Evolutionary conservation across 139 green algal genomes (phyloP).

Genomic region (Spirogloea muscicola): DNA sequence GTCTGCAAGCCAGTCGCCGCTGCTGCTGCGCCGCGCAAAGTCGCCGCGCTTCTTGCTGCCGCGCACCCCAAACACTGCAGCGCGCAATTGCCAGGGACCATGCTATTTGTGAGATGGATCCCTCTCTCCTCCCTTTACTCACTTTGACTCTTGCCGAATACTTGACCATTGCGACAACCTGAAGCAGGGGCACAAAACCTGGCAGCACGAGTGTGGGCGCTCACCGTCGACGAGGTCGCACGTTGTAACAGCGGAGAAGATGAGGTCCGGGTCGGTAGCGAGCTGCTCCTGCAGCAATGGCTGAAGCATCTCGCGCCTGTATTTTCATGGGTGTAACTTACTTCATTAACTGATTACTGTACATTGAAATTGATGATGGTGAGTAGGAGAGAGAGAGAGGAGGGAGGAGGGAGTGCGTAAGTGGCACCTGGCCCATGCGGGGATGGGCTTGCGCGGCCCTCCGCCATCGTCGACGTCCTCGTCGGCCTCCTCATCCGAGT

Average conservation of each 20-base stretch:
- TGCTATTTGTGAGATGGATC: too few relatives aligned
- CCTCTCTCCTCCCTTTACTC: too few relatives aligned
- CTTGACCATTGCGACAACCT: too few relatives aligned
- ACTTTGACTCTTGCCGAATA: too few relatives aligned
- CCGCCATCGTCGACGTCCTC: neutral
- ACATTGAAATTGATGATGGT: too few relatives aligned
- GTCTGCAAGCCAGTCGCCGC: conserved; percentile 49
- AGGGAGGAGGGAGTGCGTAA: too few relatives aligned
- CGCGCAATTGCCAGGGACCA: too few relatives aligned
- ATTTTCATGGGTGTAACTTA: too few relatives aligned
- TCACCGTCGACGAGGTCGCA: conserved; percentile 44
- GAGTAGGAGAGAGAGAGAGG: too few relatives aligned
- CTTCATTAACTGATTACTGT: too few relatives aligned
- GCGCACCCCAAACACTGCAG: too few relatives aligned
- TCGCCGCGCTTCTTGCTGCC: conserved; percentile 43
- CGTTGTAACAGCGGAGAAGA: conserved; percentile 35
- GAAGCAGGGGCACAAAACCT: too few relatives aligned
- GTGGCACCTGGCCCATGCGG: conserved; percentile 45
- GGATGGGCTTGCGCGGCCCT: conserved; percentile 26
- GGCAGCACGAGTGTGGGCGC: neutral
- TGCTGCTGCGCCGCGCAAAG: conserved; percentile 38
- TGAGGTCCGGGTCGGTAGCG: conserved; percentile 37
- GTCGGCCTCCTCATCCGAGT: neutral
- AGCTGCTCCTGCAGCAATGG: conserved; percentile 20
- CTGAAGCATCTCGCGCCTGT: conserved; percentile 20